phyloP scores from a whole-genome alignment of 2,329 filamentous ascomycete species.

The Elsinoe australis region DNA sequence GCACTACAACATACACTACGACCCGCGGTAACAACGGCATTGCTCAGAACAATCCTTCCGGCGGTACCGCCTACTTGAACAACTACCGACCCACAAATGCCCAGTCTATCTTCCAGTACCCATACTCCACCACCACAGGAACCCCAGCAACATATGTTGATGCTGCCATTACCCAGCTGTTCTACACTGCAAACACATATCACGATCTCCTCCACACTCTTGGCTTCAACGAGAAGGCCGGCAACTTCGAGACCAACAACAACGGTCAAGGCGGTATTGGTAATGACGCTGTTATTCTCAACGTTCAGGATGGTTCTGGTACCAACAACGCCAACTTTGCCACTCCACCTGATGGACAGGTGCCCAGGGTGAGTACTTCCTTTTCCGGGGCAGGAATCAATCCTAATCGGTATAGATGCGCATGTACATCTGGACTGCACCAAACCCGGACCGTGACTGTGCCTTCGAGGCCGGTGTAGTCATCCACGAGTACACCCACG shows the following conservation, averaged over 20 bases:
- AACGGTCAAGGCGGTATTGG: constrained; percentile 46
- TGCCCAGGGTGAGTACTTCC: no score
- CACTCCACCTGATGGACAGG: constrained; percentile 49
- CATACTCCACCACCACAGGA: constrained; percentile 3
- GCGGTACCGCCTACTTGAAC: constrained; percentile 39
- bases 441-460: constrained; percentile 45
- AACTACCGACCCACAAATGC: constrained; percentile 26
- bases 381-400: no score
- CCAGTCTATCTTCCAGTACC: not conserved
- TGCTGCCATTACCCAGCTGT: constrained; percentile 52
- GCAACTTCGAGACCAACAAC: constrained; percentile 55
- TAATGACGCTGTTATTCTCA: constrained; percentile 32
- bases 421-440: constrained; percentile 51
- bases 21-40: constrained; percentile 54
- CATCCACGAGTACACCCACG: constrained; percentile 52
- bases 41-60: constrained; percentile 47
- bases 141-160: constrained; percentile 38
- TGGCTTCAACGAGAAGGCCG: constrained; percentile 51
- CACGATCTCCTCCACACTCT: constrained; percentile 53
- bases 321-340: constrained; percentile 54
- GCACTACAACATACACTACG: constrained; percentile 42
- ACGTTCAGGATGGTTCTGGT: constrained; percentile 47
- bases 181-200: constrained; percentile 54
- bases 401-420: constrained; percentile 46
- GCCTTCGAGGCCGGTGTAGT: constrained; percentile 54